These are phyloP conservation scores for Dothistroma pini DNA, from an alignment of 2,329 filamentous ascomycete genomes.

Conservation along the genomic window DNA sequence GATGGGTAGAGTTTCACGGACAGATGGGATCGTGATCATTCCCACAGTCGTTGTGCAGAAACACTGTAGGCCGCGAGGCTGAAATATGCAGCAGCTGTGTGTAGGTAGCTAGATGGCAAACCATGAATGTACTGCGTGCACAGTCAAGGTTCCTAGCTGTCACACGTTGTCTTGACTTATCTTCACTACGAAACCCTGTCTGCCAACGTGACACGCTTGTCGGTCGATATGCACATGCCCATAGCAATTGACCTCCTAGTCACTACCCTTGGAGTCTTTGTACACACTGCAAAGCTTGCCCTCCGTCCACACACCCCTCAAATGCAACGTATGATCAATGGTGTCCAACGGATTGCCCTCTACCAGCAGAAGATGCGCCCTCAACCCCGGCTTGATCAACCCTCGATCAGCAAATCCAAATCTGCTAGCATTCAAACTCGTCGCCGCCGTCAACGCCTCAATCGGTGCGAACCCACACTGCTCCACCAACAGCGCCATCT, in stretches of 20 bases:
- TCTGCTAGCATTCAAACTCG: slow-evolving; percentile 38
- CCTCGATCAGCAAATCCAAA: slow-evolving; percentile 44
- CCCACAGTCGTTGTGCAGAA: slow-evolving; percentile 4
- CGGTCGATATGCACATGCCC: too few relatives aligned
- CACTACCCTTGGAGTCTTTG: not conserved
- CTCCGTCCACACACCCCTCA: slow-evolving; percentile 45
- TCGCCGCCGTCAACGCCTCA: slow-evolving; percentile 43
- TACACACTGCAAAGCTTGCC: slow-evolving; percentile 28
- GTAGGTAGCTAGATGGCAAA: not conserved
- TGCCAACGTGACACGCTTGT: too few relatives aligned
- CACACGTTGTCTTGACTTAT: not conserved
- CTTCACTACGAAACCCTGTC: too few relatives aligned
- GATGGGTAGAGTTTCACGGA: slow-evolving; percentile 6
- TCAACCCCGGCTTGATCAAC: slow-evolving; percentile 37
- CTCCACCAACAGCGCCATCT: slow-evolving; percentile 41
- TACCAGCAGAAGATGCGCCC: slow-evolving; percentile 44
- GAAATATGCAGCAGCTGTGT: not conserved
- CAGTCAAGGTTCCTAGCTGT: not conserved
- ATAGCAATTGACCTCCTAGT: too few relatives aligned
- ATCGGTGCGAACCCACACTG: slow-evolving; percentile 42
- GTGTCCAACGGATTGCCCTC: slow-evolving; percentile 43
- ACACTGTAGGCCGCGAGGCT: not conserved
- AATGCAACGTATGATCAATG: slow-evolving; percentile 41
- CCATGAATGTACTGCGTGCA: not conserved
- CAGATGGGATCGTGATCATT: not conserved